These are phyloP conservation scores for Lindgomyces ingoldianus DNA, from an alignment of 495 filamentous ascomycete species.

Conservation along the genomic window DNA sequence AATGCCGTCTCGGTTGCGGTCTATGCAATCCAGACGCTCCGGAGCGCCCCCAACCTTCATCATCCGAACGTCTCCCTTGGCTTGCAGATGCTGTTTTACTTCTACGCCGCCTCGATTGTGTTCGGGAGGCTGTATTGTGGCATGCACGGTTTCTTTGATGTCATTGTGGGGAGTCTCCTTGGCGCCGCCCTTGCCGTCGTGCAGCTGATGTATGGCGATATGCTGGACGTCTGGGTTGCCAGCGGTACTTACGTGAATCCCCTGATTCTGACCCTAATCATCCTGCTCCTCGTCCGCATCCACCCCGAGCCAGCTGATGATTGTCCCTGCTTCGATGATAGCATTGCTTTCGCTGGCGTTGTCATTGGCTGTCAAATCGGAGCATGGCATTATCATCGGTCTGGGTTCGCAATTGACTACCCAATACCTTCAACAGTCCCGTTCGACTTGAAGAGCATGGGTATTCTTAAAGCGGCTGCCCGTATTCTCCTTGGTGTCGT, in stretches of 20 bases:
- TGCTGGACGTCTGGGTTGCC: constrained; percentile 67
- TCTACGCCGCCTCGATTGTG: constrained; percentile 87
- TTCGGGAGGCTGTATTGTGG: constrained; percentile 92
- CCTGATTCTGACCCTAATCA: constrained; percentile 59
- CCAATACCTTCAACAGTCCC: constrained; percentile 64
- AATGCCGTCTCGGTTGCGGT: constrained; percentile 94
- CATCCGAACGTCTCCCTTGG: constrained; percentile 51
- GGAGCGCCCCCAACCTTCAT: constrained; percentile 54
- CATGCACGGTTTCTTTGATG: constrained; percentile 97
- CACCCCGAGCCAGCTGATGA: constrained; percentile 96
- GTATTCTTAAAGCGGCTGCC: constrained; percentile 59
- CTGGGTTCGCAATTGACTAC: constrained; percentile 54
- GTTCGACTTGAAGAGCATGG: constrained; percentile 63
- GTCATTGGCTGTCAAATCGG: constrained; percentile 77
- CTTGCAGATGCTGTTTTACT: constrained; percentile 68
- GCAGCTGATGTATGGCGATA: constrained; percentile 70
- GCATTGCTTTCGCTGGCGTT: constrained; percentile 88
- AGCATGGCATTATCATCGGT: constrained; percentile 73
- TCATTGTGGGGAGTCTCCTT: constrained; percentile 72
- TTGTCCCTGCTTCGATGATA: constrained; percentile 97
- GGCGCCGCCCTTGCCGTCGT: constrained; percentile 67
- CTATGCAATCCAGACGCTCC: constrained; percentile 71
- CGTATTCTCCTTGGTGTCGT: constrained; percentile 78
- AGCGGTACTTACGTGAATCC: constrained; percentile 59
- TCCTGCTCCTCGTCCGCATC: constrained; percentile 76